Evolutionary conservation across 2,329 filamentous ascomycete genomes (phyloP), one percentile per base, ranked within the genome.

Genomic region (Fusarium burgessii): DNA sequence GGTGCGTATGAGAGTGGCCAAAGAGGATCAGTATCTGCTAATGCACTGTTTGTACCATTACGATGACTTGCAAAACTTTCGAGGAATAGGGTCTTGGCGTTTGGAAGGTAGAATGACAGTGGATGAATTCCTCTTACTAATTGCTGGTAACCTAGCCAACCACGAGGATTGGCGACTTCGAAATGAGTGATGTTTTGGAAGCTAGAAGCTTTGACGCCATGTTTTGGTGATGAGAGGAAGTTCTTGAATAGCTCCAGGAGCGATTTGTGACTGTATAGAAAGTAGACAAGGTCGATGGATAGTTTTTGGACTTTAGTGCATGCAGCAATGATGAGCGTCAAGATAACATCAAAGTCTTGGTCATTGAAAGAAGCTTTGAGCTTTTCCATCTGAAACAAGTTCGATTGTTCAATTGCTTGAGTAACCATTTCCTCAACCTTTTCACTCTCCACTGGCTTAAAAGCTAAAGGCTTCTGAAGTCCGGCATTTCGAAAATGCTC

Each of bases 21-120:
- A 7, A 10, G 57, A 0, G 40, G 2, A 20, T 23, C 3, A 15
- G 18, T 55, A 3, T 59, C 20, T 6, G 42, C 12, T 0, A 50
- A 13, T 27, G 6, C 7, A 0, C 0, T 27, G 7, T 13, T 20
- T 0, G 15, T 18, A 1, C 33, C 33, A n/a, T 27, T n/a, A 0
- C 35, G 23, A 10, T 52, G 35, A 4, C 49, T 41, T 7, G 35
- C 17, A 15, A 61, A 50, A 15, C 23, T 42, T 13, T 62, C 18
- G 1, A 23, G 42, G 20, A 18, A 29, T 17, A 25, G 7, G 3
- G 18, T 27, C 10, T 43, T 13, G 7, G 27, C 20, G 6, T 6
- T 8, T 10, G 36, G 25, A 3, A 23, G 27, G 6, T 20, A 42
- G 1, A 56, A 60, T 18, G 23, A 41, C 1, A 36, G 0, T 4